Evolutionary conservation across 139 green algal genomes (phyloP).

Genomic region (Haematococcus lacustris): DNA sequence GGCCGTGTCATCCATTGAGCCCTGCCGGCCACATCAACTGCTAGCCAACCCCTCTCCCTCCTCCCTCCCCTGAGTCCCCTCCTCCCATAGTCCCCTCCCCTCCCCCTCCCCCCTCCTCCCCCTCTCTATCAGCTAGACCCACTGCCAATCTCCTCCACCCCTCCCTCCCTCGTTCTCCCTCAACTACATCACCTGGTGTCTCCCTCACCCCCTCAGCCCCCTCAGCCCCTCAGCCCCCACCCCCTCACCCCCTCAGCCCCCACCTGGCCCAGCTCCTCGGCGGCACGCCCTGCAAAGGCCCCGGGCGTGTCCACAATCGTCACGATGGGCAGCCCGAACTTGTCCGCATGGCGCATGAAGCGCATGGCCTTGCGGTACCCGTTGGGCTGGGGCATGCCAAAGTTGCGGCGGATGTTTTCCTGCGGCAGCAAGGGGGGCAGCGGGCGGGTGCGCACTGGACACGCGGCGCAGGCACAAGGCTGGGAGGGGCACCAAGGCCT

Average conservation of each 20-base stretch:
- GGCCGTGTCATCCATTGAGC: too few relatives aligned
- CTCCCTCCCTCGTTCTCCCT: too few relatives aligned
- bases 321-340: slow-evolving; percentile 93
- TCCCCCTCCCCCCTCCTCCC: too few relatives aligned
- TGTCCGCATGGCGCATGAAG: slow-evolving; percentile 95
- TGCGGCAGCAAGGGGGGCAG: slow-evolving; percentile 20
- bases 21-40: too few relatives aligned
- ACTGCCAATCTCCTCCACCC: too few relatives aligned
- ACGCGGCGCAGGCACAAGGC: too few relatives aligned
- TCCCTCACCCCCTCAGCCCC: not conserved
- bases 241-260: slow-evolving; percentile 91
- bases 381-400: slow-evolving; percentile 92
- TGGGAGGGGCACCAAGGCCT: too few relatives aligned
- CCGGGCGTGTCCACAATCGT: slow-evolving; percentile 97
- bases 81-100: too few relatives aligned
- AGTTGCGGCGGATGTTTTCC: slow-evolving; percentile 93
- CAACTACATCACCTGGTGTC: too few relatives aligned
- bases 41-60: too few relatives aligned
- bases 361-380: slow-evolving; percentile 95
- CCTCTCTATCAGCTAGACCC: not conserved
- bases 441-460: too few relatives aligned
- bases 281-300: slow-evolving; percentile 83
- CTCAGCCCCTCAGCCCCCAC: slow-evolving; percentile 85
- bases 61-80: too few relatives aligned
- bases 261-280: slow-evolving; percentile 92